Evolutionary conservation across 2,329 filamentous ascomycete genomes (phyloP).

Genomic region (Apiospora malaysiana): DNA sequence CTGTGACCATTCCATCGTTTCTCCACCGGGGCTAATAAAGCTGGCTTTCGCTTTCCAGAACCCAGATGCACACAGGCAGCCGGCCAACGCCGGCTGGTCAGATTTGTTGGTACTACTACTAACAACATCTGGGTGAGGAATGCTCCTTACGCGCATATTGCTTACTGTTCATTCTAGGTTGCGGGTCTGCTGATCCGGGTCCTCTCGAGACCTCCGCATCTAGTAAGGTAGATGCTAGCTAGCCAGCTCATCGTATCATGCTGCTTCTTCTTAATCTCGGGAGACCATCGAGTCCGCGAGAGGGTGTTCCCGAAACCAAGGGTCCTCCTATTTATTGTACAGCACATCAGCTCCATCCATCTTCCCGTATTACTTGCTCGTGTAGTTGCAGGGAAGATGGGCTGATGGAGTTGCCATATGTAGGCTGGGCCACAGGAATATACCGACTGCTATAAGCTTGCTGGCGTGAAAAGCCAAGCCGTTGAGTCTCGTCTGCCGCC

Average conservation of each 20-base stretch:
- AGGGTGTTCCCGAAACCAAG: not conserved
- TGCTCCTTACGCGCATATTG: not conserved
- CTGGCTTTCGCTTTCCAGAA: not conserved
- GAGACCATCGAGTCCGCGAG: not conserved
- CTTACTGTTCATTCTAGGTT: slow-evolving; percentile 4
- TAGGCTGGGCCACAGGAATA: not conserved
- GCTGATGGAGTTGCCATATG: not conserved
- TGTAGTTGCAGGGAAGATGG: not conserved
- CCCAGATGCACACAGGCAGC: not conserved
- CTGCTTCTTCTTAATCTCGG: not conserved
- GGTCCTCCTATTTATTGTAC: not conserved
- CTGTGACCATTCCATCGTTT: not conserved
- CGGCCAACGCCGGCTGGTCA: not conserved
- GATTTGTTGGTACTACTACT: not conserved
- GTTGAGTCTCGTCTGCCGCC: slow-evolving; percentile 5
- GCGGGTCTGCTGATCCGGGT: not conserved
- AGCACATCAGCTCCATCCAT: not conserved
- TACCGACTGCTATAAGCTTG: not conserved
- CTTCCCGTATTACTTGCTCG: not conserved
- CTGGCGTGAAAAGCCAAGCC: not conserved
- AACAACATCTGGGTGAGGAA: not conserved
- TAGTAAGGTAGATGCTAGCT: not conserved
- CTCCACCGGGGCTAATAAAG: not conserved
- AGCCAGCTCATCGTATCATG: not conserved
- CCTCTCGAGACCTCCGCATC: slow-evolving; percentile 4